Conservation (phyloP, 176 grass and related monocot species). For the Avena sativa region DNA sequence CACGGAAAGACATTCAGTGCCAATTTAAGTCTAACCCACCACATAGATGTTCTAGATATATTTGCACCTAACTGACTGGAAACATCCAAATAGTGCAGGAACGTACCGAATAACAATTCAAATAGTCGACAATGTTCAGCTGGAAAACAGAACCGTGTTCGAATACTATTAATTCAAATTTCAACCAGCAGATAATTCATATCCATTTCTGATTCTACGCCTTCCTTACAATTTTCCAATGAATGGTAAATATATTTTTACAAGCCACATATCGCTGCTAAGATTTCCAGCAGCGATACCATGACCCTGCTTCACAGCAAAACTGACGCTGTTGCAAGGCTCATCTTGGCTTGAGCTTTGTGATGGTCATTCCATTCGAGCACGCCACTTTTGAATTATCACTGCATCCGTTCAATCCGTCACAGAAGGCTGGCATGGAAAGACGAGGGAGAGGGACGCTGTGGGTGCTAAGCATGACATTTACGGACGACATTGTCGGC, state of each 20-base stretch:
- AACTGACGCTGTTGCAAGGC: not conserved
- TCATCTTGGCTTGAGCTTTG: constrained; percentile 19
- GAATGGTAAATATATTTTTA: not conserved
- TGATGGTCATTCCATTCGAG: not conserved
- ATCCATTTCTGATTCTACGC: not conserved
- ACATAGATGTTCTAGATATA: too few species aligned
- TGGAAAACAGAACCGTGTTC: not conserved
- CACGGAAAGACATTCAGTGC: too few species aligned
- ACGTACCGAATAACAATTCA: too few species aligned
- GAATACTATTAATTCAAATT: not conserved
- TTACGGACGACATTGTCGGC: not conserved
- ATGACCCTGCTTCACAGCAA: constrained; percentile 10
- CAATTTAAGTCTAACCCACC: too few species aligned
- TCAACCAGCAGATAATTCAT: not conserved
- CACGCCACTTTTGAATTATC: not conserved
- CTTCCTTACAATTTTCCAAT: not conserved
- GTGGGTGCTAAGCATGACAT: constrained; percentile 1
- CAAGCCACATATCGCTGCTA: not conserved
- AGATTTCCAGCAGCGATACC: not conserved
- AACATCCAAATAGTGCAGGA: too few species aligned
- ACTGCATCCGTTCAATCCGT: not conserved
- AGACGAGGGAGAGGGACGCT: not conserved
- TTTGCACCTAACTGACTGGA: too few species aligned
- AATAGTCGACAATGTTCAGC: too few species aligned
- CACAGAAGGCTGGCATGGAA: constrained; percentile 19